Evolutionary conservation across 306 rosid species (phyloP), one percentile per base, ranked within the genome.

Genomic region (Dryas octopetala): DNA sequence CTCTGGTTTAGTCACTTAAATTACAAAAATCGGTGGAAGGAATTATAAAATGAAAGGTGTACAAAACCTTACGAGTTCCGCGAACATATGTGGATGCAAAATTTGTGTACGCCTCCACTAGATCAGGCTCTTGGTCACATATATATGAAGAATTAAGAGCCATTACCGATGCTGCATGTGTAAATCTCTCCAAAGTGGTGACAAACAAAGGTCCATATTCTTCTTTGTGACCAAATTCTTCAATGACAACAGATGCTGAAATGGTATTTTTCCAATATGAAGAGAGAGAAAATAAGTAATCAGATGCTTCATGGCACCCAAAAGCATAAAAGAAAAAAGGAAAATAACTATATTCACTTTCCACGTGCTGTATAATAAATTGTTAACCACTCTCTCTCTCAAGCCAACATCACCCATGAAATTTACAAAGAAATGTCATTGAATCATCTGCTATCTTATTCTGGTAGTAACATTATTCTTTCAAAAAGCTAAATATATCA

Each of bases 121-220:
- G 93, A 86, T 93, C 97, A 77, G 98, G 98, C 82, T 91, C 97
- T 91, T 93, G 98, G 80, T 93, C 98, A 74, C 98, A 93, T 78
- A 93, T 87, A 75, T 93, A 93, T 41, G 98, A 91, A 68, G 97
- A 93, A 79, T 88, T 93, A 78, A 91, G 89, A 87, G 97, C 98
- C 93, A 82, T 80, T 74, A 93, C 94, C 41, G 97, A 93, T 74
- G 87, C 77, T 61, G 98, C 87, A 76, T 88, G 84, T 5, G 98
- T 89, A 89, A 91, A 91, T 83, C 98, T 88, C 89, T 91, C 98
- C 79, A 93, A 87, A 6, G 83, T 87, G 72, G 91, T 88, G 74
- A 91, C 90, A 87, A 88, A 91, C 71, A 91, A 77, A 76, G 89
- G 85, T 72, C 98, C 98, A 43, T 81, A 93, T 74, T 89, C 93